Evolutionary conservation across 1,139 yeast genomes (phyloP), one percentile per base, ranked within the genome.

Genomic region (Arxiozyma slooffiae): DNA sequence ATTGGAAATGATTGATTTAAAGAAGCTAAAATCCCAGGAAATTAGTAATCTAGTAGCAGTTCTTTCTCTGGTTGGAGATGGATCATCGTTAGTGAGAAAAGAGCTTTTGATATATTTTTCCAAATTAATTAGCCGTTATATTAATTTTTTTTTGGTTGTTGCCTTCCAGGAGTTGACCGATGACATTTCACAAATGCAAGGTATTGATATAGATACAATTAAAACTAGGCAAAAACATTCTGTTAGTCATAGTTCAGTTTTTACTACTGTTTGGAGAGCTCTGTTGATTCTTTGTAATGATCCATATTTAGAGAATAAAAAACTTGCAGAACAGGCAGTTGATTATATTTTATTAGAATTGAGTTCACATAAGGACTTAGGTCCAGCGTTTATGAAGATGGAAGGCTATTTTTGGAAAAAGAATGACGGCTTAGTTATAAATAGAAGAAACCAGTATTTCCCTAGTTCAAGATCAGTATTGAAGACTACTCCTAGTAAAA

Each of bases 111-210:
- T 82, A 41, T 86, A 87, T 61, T 78, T 88, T 54, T 84, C 92
- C 43, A 78, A 81, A 51, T 82, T 88, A 63, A 85, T 89, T 18
- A 70, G 76, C 53, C 81, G 82, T 47, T 85, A 90, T 65, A 71
- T 78, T 38, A 79, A 80, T 53, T 85, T 87, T 61, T 90, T 92
- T 61, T 67, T 89, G 53, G 94, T 92, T 7, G 85, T 92, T 53
- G 96, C 97, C 0, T 90, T 84, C 66, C 80, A 89, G 52, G 92
- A 88, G 57, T 67, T 92, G 46, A 89, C 85, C 55, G 95, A 86
- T 58, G 96, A 89, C 61, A 79, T 83, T 47, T 79, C 82, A 0
- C 70, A 82, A 49, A 72, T 82, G 44, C 88, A 84, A 57, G 79
- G 79, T 53, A 80, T 85, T 4, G 63, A 73, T 46, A 52, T 59